These are phyloP conservation scores for Metarhizium brunneum DNA, from an alignment of 2,329 filamentous ascomycete species.

Conservation along the genomic window DNA sequence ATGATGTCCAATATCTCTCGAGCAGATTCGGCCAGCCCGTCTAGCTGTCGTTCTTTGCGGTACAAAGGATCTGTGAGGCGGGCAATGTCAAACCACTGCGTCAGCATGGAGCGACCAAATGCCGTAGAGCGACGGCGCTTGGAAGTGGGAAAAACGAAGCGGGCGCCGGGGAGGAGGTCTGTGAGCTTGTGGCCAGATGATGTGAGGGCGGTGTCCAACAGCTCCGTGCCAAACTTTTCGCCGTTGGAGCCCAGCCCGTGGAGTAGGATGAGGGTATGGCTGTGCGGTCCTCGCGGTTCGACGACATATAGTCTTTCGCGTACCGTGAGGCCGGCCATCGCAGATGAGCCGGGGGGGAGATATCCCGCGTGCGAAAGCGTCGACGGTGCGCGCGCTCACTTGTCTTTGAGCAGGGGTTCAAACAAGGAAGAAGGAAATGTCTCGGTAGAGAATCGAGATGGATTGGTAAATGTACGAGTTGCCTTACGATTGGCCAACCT, in stretches of 20 bases:
- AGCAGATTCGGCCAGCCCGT: constrained; percentile 33
- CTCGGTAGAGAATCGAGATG: too few species aligned
- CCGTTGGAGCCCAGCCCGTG: constrained; percentile 23
- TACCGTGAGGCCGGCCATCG: too few species aligned
- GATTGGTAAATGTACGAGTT: too few species aligned
- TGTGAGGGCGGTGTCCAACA: constrained; percentile 18
- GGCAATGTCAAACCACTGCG: constrained; percentile 43
- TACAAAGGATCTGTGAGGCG: constrained; percentile 28
- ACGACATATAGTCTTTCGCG: constrained; percentile 7
- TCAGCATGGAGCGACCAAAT: constrained; percentile 32
- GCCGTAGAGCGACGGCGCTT: constrained; percentile 31
- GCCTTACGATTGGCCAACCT: too few species aligned
- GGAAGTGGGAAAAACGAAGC: constrained; percentile 43
- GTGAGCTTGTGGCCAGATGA: constrained; percentile 22
- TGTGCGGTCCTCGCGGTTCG: constrained; percentile 14
- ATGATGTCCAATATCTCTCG: constrained; percentile 22
- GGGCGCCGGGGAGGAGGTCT: constrained; percentile 23
- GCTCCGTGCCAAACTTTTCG: constrained; percentile 21
- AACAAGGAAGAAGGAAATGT: too few species aligned
- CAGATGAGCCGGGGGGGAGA: too few species aligned
- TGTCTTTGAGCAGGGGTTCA: too few species aligned
- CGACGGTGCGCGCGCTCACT: too few species aligned
- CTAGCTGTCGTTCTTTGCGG: constrained; percentile 31
- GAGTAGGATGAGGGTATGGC: constrained; percentile 19
- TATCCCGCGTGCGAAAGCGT: too few species aligned